These are phyloP conservation scores for Pezicula rhizophila DNA, from an alignment of 2,329 filamentous ascomycete species.

Conservation along the genomic window DNA sequence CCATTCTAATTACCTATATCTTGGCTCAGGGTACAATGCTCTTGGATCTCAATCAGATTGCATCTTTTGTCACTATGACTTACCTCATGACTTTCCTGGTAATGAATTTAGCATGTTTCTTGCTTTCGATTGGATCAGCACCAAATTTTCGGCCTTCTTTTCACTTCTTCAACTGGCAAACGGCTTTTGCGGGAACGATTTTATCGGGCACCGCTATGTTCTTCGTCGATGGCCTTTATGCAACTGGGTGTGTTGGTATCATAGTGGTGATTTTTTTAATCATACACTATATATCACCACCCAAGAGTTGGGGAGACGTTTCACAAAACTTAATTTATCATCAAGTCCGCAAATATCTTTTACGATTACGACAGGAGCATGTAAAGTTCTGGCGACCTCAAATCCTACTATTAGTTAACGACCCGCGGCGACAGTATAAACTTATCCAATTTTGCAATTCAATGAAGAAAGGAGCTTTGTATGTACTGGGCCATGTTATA, in stretches of 20 bases:
- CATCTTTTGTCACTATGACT: slow-evolving; percentile 84
- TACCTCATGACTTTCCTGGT: slow-evolving; percentile 90
- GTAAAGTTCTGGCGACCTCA: slow-evolving; percentile 93
- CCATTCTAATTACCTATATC: slow-evolving; percentile 68
- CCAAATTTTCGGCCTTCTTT: slow-evolving; percentile 87
- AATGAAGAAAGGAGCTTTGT: slow-evolving; percentile 79
- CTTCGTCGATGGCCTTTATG: slow-evolving; percentile 79
- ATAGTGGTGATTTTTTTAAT: slow-evolving; percentile 73
- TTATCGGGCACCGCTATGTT: slow-evolving; percentile 79
- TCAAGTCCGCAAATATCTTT: slow-evolving; percentile 80
- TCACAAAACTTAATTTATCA: slow-evolving; percentile 84
- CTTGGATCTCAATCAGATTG: slow-evolving; percentile 80
- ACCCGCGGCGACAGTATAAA: slow-evolving; percentile 73
- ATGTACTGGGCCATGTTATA: slow-evolving; percentile 79
- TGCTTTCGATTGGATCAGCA: slow-evolving; percentile 79
- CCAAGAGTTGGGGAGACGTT: slow-evolving; percentile 86
- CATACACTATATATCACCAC: slow-evolving; percentile 79
- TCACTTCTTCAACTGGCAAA: slow-evolving; percentile 84
- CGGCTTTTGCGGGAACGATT: slow-evolving; percentile 68
- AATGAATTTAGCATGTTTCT: slow-evolving; percentile 80
- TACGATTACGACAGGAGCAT: slow-evolving; percentile 79
- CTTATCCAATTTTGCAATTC: slow-evolving; percentile 90
- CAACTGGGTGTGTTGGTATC: slow-evolving; percentile 66
- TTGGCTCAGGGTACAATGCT: slow-evolving; percentile 76
- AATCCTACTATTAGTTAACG: slow-evolving; percentile 76